Conservation (phyloP, 495 filamentous ascomycete species). For the Parathielavia appendiculata region DNA sequence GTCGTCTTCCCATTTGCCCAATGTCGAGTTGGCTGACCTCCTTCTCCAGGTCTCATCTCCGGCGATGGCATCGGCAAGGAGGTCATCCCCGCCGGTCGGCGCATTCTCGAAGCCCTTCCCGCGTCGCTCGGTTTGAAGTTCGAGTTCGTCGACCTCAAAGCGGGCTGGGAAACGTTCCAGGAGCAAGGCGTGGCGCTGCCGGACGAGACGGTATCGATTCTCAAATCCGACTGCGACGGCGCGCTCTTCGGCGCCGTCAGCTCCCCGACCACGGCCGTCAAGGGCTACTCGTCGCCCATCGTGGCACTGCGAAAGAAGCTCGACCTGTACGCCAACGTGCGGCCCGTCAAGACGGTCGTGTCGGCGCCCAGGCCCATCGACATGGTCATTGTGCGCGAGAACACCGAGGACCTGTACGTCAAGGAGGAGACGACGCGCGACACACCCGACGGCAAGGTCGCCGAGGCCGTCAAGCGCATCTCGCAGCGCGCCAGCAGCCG, state of each 20-base stretch:
- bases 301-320: constrained; percentile 94
- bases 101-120: constrained; percentile 84
- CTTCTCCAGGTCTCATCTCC: constrained; percentile 74
- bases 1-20: background rate
- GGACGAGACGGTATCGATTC: constrained; percentile 77
- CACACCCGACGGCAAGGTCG: constrained; percentile 71
- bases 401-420: constrained; percentile 98
- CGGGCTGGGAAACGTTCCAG: constrained; percentile 91
- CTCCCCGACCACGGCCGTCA: constrained; percentile 81
- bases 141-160: constrained; percentile 85
- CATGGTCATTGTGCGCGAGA: constrained; percentile 96
- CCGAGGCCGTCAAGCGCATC: constrained; percentile 97
- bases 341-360: constrained; percentile 82
- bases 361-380: constrained; percentile 66
- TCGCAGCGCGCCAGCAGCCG: constrained; percentile 73
- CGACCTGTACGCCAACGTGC: constrained; percentile 94
- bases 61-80: constrained; percentile 98
- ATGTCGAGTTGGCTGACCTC: constrained; percentile 1
- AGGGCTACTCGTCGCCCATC: constrained; percentile 95
- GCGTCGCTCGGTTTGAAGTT: constrained; percentile 80
- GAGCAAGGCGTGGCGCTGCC: constrained; percentile 80
- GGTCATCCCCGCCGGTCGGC: constrained; percentile 92
- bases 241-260: constrained; percentile 95
- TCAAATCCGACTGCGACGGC: constrained; percentile 88
- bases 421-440: constrained; percentile 88